Percentiles rank a stretch among this genome's conserved stretches.
Evolutionary conservation across 305 asterid species (phyloP).

Genomic region (Fraxinus sp.): DNA sequence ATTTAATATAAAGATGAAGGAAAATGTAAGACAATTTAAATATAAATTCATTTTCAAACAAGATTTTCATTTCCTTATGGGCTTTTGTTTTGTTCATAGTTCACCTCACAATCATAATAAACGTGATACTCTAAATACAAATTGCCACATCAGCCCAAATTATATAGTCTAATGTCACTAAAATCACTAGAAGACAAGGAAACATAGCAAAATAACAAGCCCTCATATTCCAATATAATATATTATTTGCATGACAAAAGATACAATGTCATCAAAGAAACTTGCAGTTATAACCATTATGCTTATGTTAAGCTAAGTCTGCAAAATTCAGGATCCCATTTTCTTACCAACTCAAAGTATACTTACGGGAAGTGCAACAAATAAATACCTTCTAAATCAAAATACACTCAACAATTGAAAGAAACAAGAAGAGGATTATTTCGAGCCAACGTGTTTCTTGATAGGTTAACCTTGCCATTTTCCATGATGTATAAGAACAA

Average conservation of each 20-base stretch:
- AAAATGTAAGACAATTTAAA: too few relatives aligned
- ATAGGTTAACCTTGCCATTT: constrained; percentile 46
- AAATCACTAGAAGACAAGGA: not conserved
- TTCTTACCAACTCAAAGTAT: not conserved
- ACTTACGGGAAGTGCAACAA: not conserved
- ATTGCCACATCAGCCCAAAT: not conserved
- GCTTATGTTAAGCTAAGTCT: not conserved
- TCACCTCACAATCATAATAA: too few relatives aligned
- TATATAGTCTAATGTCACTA: not conserved
- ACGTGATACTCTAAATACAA: not conserved
- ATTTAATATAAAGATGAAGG: too few relatives aligned
- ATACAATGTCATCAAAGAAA: not conserved
- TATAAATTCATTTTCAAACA: too few relatives aligned
- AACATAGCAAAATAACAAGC: not conserved
- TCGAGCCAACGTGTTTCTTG: constrained; percentile 29
- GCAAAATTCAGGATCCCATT: not conserved
- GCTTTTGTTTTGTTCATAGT: too few relatives aligned
- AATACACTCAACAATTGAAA: too few relatives aligned
- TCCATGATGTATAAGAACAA: constrained; percentile 24
- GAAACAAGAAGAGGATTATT: constrained; percentile 35
- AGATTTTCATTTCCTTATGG: too few relatives aligned
- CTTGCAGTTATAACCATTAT: not conserved
- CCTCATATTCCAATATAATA: not conserved
- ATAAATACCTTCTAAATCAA: not conserved
- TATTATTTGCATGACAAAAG: not conserved